phyloP scores from a whole-genome alignment of 257 asterid genomes.

The Haberlea rhodopensis region DNA sequence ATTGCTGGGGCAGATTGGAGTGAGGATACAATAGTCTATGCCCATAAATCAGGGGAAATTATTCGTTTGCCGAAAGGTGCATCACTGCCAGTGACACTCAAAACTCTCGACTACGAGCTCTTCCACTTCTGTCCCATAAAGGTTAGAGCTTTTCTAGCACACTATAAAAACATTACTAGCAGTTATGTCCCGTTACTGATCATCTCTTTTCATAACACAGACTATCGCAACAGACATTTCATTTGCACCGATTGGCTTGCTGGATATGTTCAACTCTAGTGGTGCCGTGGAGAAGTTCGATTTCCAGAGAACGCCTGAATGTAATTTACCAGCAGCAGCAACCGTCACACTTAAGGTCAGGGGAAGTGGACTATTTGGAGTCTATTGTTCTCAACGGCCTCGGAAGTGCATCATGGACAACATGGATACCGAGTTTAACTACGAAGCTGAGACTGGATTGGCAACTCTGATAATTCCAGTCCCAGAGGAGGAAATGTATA shows the following conservation, averaged over 20 bases:
- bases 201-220: conserved; percentile 35
- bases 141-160: conserved; percentile 40
- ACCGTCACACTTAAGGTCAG: conserved; percentile 53
- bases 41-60: conserved; percentile 61
- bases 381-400: conserved; percentile 64
- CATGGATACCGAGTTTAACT: conserved; percentile 43
- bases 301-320: conserved; percentile 34
- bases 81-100: conserved; percentile 77
- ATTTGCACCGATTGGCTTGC: conserved; percentile 85
- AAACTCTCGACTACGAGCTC: conserved; percentile 82
- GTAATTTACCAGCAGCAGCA: conserved; percentile 35
- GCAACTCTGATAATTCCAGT: conserved; percentile 47
- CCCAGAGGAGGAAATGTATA: conserved; percentile 63
- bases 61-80: conserved; percentile 64
- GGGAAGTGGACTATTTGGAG: conserved; percentile 87
- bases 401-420: conserved; percentile 52
- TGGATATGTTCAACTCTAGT: conserved; percentile 81
- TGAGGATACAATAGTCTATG: conserved; percentile 68
- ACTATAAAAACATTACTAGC: too few species aligned
- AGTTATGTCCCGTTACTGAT: not conserved
- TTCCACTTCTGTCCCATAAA: conserved; percentile 83
- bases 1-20: conserved; percentile 75
- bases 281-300: conserved; percentile 79
- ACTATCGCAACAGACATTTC: conserved; percentile 41
- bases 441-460: conserved; percentile 52